Evolutionary conservation across 768 basidiomycete species (phyloP).

Genomic region (Calvatia gigantea): DNA sequence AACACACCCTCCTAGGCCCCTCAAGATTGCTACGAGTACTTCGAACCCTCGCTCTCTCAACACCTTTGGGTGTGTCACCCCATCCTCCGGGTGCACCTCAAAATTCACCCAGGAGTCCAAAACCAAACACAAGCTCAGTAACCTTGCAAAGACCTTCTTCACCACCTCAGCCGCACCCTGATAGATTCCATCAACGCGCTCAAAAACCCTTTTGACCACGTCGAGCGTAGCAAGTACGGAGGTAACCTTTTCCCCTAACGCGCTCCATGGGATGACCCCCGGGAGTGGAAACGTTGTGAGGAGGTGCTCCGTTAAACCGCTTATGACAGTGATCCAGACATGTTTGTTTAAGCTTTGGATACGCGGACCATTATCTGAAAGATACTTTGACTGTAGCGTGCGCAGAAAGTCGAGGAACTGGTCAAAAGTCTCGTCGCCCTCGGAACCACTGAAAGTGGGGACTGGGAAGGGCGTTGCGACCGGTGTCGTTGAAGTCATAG

Average conservation of each 20-base stretch:
- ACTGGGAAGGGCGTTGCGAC: constrained; percentile 27
- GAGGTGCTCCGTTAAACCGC: constrained; percentile 50
- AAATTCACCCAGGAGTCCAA: constrained; percentile 59
- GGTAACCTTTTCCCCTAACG: constrained; percentile 39
- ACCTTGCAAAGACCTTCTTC: constrained; percentile 43
- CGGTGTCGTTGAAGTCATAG: constrained; percentile 18
- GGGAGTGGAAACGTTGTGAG: constrained; percentile 54
- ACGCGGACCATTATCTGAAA: constrained; percentile 28
- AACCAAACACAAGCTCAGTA: constrained; percentile 51
- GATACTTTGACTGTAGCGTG: constrained; percentile 32
- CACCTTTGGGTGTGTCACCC: constrained; percentile 39
- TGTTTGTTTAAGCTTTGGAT: constrained; percentile 32
- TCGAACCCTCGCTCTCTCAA: constrained; percentile 46
- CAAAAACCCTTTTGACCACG: constrained; percentile 48
- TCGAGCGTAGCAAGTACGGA: constrained; percentile 41
- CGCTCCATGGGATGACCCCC: constrained; percentile 45
- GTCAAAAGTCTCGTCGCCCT: constrained; percentile 28
- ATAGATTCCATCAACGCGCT: constrained; percentile 10
- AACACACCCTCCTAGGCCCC: constrained; percentile 39
- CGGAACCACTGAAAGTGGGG: constrained; percentile 25
- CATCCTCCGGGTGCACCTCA: constrained; percentile 34
- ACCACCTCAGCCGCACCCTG: constrained; percentile 38
- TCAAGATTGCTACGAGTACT: constrained; percentile 42
- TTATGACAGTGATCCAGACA: constrained; percentile 48
- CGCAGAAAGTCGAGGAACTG: constrained; percentile 42